Base-by-base conservation (phyloP, 78 protist species). In the Dictyostelium brefeldianum region DNA sequence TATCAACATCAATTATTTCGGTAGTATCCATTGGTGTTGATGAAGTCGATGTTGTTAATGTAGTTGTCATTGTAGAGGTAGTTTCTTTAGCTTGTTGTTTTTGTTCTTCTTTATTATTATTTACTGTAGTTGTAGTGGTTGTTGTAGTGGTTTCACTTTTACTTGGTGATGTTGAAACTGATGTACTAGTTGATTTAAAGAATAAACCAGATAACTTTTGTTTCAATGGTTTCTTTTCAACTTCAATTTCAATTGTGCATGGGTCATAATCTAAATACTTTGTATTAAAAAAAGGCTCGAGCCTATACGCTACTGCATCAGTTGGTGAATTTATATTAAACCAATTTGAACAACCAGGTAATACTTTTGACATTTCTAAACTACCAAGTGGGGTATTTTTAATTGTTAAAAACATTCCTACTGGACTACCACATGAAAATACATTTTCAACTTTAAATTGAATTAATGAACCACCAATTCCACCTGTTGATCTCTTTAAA, bases 241-340 rank as follows among this genome's bases (percentile, higher is more conserved):
- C 59, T 8, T 71, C 59, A 18, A 71, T 15, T 29, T 71, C 79
- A 36, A 80, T 80, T 18, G 20, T 9, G 20, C 54, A 43, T 11
- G 85, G 85, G 1, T 80, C 62, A 43, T 50, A 43, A 27, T 80
- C 57, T 29, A 62, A 51, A 57, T 57, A 80, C 18, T 57, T 80
- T 22, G 4, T 41, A 80, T 83, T 81, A 43, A 83, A 25, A 31
- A 83, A 83, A 18, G 90, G 90, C 31, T 83, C 90, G 41, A 83
- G 51, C 31, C 90, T 84, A 54, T 83, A 83, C 54, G 90, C 78
- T 9, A 83, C 80, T 6, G 90, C 80, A 36, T 83, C 90, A 12
- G 79, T 70, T 54, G 78, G 51, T 53, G 79, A 73, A 29, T 69
- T 69, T 14, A 83, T 83, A 73, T 83, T 83, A 46, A 41, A 83